Conservation (phyloP, 2,329 filamentous ascomycete species). For the Ambrosiella beaveri region DNA sequence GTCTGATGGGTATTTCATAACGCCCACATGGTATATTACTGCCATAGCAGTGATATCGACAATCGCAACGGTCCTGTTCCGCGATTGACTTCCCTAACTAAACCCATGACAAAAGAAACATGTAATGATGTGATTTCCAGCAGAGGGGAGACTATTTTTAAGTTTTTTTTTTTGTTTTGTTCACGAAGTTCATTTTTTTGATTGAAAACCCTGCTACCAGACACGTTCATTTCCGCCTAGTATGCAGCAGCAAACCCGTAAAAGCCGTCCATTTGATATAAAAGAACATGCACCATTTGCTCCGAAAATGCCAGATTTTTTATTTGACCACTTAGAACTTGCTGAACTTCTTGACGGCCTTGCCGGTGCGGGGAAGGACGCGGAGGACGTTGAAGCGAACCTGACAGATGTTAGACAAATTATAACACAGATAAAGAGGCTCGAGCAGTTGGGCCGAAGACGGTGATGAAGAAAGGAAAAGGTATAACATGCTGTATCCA, state of each 20-base stretch:
- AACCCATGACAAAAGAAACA: neutral
- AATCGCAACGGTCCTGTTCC: too few relatives aligned
- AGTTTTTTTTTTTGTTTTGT: constrained; percentile 12
- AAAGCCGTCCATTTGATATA: constrained; percentile 17
- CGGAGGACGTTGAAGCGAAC: constrained; percentile 99
- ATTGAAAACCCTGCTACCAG: constrained; percentile 13
- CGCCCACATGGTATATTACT: too few relatives aligned
- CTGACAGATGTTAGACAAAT: constrained; percentile 27
- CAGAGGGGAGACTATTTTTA: constrained; percentile 3
- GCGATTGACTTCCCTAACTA: neutral
- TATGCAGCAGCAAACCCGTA: constrained; percentile 10
- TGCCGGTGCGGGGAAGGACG: constrained; percentile 92
- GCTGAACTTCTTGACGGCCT: constrained; percentile 91
- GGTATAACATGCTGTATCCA: too few relatives aligned
- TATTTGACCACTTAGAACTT: constrained; percentile 64
- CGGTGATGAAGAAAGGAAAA: neutral
- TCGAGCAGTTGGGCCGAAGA: neutral
- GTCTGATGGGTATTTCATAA: too few relatives aligned
- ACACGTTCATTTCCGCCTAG: constrained; percentile 14
- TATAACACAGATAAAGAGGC: constrained; percentile 3
- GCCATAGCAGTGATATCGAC: too few relatives aligned
- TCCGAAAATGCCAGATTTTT: constrained; percentile 33
- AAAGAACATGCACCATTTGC: constrained; percentile 25
- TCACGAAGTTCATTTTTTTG: constrained; percentile 13
- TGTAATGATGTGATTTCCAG: neutral